These are phyloP conservation scores for Phialophora chinensis DNA, from an alignment of 2,329 filamentous ascomycete species.

Conservation along the genomic window DNA sequence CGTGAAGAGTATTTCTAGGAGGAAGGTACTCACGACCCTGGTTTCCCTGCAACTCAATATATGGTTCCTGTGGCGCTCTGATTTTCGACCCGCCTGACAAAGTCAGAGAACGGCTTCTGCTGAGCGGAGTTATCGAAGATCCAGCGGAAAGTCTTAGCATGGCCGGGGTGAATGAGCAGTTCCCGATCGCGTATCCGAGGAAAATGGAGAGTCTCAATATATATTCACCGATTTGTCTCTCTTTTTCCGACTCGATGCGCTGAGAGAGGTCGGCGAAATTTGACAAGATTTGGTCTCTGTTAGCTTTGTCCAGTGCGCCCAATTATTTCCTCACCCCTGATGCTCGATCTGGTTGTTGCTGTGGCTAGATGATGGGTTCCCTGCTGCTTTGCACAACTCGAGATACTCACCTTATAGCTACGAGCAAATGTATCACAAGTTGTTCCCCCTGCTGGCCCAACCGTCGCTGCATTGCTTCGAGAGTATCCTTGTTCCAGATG, in stretches of 20 bases:
- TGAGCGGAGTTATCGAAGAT: neutral
- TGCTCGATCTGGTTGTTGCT: neutral
- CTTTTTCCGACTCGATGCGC: neutral
- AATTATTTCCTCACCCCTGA: neutral
- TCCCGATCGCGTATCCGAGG: neutral
- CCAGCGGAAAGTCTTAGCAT: neutral
- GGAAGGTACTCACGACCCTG: too few relatives aligned
- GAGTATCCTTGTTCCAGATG: slow-evolving; percentile 14
- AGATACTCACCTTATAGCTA: slow-evolving; percentile 9
- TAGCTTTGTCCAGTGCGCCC: neutral
- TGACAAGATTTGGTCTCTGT: neutral
- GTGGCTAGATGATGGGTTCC: neutral
- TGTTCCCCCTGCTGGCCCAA: slow-evolving; percentile 6
- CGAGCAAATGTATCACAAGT: slow-evolving; percentile 13
- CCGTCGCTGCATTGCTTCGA: slow-evolving; percentile 6
- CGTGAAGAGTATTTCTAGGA: too few relatives aligned
- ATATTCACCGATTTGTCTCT: neutral
- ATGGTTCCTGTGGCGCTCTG: neutral
- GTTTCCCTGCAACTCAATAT: too few relatives aligned
- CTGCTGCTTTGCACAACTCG: neutral
- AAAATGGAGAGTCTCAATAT: neutral
- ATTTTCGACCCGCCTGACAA: neutral
- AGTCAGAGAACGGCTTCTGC: neutral
- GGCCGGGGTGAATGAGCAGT: neutral
- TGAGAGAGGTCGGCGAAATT: neutral